phyloP scores from a whole-genome alignment of 805 yeast species.

The Saturnispora besseyi region DNA sequence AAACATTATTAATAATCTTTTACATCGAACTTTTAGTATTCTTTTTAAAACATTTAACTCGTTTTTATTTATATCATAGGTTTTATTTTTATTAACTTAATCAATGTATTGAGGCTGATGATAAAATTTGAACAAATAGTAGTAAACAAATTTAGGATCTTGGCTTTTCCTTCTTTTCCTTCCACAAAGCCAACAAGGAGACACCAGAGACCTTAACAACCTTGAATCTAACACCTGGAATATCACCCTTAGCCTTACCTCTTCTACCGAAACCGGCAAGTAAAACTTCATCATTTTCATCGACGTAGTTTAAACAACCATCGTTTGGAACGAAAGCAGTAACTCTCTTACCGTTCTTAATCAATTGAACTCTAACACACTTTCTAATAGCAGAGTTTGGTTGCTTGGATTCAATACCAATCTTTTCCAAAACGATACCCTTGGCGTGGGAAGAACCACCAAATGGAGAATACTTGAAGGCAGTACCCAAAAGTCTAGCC shows the following conservation, averaged over 20 bases:
- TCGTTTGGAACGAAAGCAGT: slow-evolving; percentile 99
- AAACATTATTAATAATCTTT: neutral
- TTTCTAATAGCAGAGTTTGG: slow-evolving; percentile 99
- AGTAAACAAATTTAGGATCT: slow-evolving; percentile 60
- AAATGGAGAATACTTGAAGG: slow-evolving; percentile 99
- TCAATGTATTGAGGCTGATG: slow-evolving; percentile 3
- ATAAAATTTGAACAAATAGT: slow-evolving; percentile 11
- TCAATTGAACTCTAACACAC: slow-evolving; percentile 99
- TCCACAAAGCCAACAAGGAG: slow-evolving; percentile 98
- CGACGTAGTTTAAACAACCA: slow-evolving; percentile 99
- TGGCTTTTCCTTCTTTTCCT: slow-evolving; percentile 99
- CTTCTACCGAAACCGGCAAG: slow-evolving; percentile 99
- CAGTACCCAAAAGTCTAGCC: slow-evolving; percentile 98
- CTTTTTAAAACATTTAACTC: neutral
- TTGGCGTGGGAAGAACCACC: slow-evolving; percentile 99
- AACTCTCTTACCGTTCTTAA: slow-evolving; percentile 99
- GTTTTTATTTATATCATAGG: neutral
- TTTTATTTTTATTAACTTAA: slow-evolving; percentile 1
- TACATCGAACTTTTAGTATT: neutral
- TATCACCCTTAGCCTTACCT: slow-evolving; percentile 99
- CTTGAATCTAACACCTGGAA: slow-evolving; percentile 99
- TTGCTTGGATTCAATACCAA: slow-evolving; percentile 99
- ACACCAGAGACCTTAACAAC: slow-evolving; percentile 99
- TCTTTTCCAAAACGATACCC: slow-evolving; percentile 99
- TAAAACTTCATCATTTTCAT: slow-evolving; percentile 99